A percentile compares a stretch with the other conserved stretches of the same genome.
These are phyloP conservation scores for Cutaneotrichosporon sp. DNA, from an alignment of 1,284 basidiomycete species.

Conservation along the genomic window DNA sequence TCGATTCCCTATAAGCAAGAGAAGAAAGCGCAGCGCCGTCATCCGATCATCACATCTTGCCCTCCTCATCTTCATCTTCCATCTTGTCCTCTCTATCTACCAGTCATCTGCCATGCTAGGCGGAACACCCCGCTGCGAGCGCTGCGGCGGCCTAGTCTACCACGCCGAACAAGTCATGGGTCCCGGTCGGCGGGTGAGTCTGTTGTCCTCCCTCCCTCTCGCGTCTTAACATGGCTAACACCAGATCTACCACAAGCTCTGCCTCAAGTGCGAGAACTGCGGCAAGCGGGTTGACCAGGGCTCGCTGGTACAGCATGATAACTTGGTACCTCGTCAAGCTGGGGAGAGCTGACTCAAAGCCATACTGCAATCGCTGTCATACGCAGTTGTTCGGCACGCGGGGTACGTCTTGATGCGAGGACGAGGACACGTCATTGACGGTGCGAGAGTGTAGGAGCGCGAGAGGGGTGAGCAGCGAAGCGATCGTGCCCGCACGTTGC, in stretches of 20 bases:
- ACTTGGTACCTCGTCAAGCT: slow-evolving; percentile 30
- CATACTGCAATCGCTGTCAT: slow-evolving; percentile 52
- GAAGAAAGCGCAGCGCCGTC: not conserved
- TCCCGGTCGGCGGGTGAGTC: slow-evolving; percentile 49
- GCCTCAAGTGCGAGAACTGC: slow-evolving; percentile 53
- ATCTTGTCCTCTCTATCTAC: not conserved
- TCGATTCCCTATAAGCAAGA: not conserved
- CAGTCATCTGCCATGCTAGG: slow-evolving; percentile 27
- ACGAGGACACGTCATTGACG: not conserved
- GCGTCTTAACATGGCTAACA: not conserved
- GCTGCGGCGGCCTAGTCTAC: slow-evolving; percentile 50
- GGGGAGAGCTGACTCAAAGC: slow-evolving; percentile 27
- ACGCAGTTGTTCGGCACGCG: slow-evolving; percentile 48
- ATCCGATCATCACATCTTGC: not conserved
- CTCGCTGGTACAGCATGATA: slow-evolving; percentile 51
- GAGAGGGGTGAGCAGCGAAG: not conserved
- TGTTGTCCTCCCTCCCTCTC: too few species aligned
- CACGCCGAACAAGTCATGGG: slow-evolving; percentile 54
- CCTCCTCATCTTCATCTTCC: not conserved
- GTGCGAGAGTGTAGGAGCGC: not conserved
- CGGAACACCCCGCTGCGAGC: slow-evolving; percentile 48
- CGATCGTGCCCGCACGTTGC: not conserved
- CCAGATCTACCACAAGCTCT: slow-evolving; percentile 55
- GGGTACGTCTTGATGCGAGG: slow-evolving; percentile 30
- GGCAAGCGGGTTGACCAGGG: slow-evolving; percentile 52